phyloP scores from a whole-genome alignment of 192 early-diverging fungal genomes.

The Coemansia asiatica region DNA sequence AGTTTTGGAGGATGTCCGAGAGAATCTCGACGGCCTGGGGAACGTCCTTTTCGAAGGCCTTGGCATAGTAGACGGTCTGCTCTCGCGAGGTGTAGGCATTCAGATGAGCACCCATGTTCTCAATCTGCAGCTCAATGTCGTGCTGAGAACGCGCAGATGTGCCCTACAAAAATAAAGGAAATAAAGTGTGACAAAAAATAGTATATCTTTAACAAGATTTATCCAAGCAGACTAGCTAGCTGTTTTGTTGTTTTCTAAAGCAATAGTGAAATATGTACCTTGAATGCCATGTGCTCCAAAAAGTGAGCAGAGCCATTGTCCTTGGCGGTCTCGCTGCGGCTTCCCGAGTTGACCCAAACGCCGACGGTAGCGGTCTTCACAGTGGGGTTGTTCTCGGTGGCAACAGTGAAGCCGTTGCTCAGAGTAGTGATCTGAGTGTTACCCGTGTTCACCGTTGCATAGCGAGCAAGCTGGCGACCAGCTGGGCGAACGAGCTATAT shows the following conservation, averaged over 20 bases:
- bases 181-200: no score
- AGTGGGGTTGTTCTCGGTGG: slow-evolving; percentile 77
- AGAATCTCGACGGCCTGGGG: slow-evolving; percentile 89
- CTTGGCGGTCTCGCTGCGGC: slow-evolving; percentile 74
- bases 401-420: slow-evolving; percentile 79
- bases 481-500: slow-evolving; percentile 47
- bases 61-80: slow-evolving; percentile 98
- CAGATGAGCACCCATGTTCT: slow-evolving; percentile 97
- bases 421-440: slow-evolving; percentile 69
- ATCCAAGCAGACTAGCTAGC: no score
- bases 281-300: slow-evolving; percentile 99
- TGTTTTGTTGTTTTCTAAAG: no score
- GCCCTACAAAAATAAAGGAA: slow-evolving; percentile 59
- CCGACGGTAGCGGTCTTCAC: slow-evolving; percentile 86
- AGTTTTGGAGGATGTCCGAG: slow-evolving; percentile 93
- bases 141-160: slow-evolving; percentile 83
- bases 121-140: slow-evolving; percentile 91
- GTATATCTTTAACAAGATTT: no score
- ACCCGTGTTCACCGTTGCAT: slow-evolving; percentile 40
- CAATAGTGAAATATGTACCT: no score
- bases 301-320: slow-evolving; percentile 98
- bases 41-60: slow-evolving; percentile 86
- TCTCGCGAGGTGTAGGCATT: slow-evolving; percentile 99
- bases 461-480: slow-evolving; percentile 48
- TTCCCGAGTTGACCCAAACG: slow-evolving; percentile 88